Conservation (phyloP, 257 asterid species). For the Nicotiana attenuata region DNA sequence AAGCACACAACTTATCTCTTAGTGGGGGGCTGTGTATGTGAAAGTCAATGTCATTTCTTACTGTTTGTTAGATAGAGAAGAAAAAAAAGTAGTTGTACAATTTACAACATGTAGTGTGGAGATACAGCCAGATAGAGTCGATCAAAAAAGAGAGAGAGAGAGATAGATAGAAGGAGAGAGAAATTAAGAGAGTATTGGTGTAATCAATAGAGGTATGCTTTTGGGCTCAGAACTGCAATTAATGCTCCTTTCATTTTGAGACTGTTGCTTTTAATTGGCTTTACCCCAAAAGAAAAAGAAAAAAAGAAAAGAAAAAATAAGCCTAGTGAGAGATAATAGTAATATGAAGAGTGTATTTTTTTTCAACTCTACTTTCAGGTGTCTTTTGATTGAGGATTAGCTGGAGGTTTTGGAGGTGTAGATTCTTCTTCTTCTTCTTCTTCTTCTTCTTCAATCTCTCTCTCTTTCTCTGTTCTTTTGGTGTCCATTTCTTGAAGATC, state of each 20-base stretch:
- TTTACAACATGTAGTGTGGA: conserved; percentile 18
- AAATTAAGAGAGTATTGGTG: conserved; percentile 23
- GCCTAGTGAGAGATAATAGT: conserved; percentile 8
- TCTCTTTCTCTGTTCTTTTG: conserved; percentile 15
- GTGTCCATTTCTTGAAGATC: conserved; percentile 42
- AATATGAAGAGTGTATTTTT: background rate
- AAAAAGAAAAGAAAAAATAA: conserved; percentile 13
- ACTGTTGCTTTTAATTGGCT: conserved; percentile 41
- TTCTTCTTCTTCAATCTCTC: background rate
- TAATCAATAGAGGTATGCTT: conserved; percentile 40
- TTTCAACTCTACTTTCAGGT: conserved; percentile 24
- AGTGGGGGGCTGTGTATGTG: conserved; percentile 18
- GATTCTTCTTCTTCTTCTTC: conserved; percentile 4
- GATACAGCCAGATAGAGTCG: conserved; percentile 33
- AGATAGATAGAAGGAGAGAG: conserved; percentile 23
- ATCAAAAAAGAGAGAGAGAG: conserved; percentile 18
- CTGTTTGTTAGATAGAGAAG: conserved; percentile 6
- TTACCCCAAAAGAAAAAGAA: conserved; percentile 20
- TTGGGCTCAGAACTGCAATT: conserved; percentile 52
- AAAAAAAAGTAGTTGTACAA: background rate
- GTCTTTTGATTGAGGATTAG: conserved; percentile 22
- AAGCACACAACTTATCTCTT: conserved; percentile 17
- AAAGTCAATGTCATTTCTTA: conserved; percentile 58
- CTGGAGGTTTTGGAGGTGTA: conserved; percentile 15
- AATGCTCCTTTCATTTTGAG: conserved; percentile 64